Percentiles rank a stretch among this genome's conserved stretches.
These are phyloP conservation scores for Claviceps spartinae DNA, from an alignment of 2,329 filamentous ascomycete genomes.

Conservation along the genomic window DNA sequence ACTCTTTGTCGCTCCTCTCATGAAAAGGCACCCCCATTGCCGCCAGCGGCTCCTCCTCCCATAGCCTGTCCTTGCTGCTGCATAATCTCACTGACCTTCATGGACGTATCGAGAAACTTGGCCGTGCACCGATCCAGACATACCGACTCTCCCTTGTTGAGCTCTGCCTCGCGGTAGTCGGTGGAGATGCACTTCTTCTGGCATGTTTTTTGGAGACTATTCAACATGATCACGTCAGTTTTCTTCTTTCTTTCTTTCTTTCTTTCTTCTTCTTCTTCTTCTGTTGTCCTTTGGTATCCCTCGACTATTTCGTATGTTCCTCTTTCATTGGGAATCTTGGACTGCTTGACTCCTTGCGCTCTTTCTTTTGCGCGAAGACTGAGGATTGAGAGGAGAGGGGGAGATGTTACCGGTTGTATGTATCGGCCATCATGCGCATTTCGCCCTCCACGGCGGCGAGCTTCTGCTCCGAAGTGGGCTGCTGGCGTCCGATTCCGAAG, in stretches of 20 bases:
- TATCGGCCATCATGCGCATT: slow-evolving; percentile 94
- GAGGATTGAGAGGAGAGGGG: neutral
- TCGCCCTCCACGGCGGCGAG: slow-evolving; percentile 92
- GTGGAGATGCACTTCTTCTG: slow-evolving; percentile 84
- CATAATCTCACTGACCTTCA: slow-evolving; percentile 96
- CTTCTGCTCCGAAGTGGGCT: slow-evolving; percentile 92
- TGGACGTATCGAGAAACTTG: slow-evolving; percentile 98
- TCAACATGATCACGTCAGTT: neutral
- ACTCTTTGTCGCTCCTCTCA: slow-evolving; percentile 6
- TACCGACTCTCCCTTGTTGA: slow-evolving; percentile 98
- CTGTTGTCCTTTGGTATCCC: neutral
- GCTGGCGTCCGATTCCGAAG: slow-evolving; percentile 45
- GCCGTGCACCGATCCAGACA: slow-evolving; percentile 94
- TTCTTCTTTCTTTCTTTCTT: neutral
- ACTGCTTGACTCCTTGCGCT: too few relatives aligned
- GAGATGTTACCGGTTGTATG: slow-evolving; percentile 76
- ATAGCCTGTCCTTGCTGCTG: slow-evolving; percentile 67
- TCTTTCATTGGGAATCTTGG: neutral
- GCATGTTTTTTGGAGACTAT: slow-evolving; percentile 75
- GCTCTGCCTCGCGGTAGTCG: slow-evolving; percentile 87
- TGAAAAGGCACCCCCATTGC: slow-evolving; percentile 23
- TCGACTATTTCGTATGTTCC: neutral
- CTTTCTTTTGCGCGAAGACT: neutral
- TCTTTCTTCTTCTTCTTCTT: neutral
- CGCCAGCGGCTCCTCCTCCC: slow-evolving; percentile 27